Evolutionary conservation across 805 yeast genomes (phyloP).

Genomic region (Metschnikowia cerradonensis): DNA sequence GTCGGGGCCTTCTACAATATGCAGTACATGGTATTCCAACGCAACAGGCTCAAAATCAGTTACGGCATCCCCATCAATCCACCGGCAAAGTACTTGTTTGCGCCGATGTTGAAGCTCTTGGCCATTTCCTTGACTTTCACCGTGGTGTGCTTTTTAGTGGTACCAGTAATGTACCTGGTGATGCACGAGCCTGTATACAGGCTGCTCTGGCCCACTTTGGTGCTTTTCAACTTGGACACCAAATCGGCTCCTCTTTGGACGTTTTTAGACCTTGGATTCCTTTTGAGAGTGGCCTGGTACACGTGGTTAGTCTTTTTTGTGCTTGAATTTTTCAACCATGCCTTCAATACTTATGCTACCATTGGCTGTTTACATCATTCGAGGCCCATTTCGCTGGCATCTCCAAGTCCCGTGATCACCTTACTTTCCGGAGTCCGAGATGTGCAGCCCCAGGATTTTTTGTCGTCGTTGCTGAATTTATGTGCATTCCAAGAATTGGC

Average conservation of each 20-base stretch:
- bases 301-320: conserved; percentile 34
- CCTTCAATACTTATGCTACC: conserved; percentile 62
- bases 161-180: conserved; percentile 41
- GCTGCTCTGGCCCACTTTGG: conserved; percentile 25
- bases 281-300: conserved; percentile 7
- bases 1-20: conserved; percentile 44
- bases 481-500: conserved; percentile 78
- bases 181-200: conserved; percentile 42
- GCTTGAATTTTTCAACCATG: conserved; percentile 56
- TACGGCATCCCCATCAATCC: conserved; percentile 33
- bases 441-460: conserved; percentile 27
- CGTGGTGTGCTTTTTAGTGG: conserved; percentile 21
- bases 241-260: conserved; percentile 35
- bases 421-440: conserved; percentile 61
- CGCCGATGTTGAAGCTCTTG: conserved; percentile 26
- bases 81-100: conserved; percentile 34
- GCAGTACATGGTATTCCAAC: conserved; percentile 51
- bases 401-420: conserved; percentile 61
- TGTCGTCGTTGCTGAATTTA: conserved; percentile 34
- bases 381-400: conserved; percentile 54
- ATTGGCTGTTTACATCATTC: conserved; percentile 70
- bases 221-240: conserved; percentile 33
- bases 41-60: conserved; percentile 49
- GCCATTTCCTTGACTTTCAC: conserved; percentile 38
- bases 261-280: conserved; percentile 25